phyloP scores from a whole-genome alignment of 768 basidiomycete species.

The Lentinula lateritia region DNA sequence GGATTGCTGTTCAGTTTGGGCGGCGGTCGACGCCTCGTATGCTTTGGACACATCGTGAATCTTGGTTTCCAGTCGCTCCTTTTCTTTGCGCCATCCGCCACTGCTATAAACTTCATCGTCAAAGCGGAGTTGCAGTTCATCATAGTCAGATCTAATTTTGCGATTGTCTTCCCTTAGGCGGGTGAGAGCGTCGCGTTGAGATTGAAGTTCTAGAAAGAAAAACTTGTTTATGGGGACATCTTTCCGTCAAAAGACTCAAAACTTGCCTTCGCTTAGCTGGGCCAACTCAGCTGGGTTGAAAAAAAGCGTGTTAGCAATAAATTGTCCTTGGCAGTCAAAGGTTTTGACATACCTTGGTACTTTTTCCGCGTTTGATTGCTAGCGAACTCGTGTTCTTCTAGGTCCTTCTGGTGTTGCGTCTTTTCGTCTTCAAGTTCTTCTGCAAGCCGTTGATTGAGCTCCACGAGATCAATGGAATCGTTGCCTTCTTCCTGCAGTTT shows the following conservation, averaged over 20 bases:
- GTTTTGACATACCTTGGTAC: constrained; percentile 58
- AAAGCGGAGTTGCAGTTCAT: constrained; percentile 66
- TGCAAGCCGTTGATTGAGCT: constrained; percentile 60
- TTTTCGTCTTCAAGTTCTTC: constrained; percentile 78
- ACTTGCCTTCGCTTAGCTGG: constrained; percentile 70
- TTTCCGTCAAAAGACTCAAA: neutral
- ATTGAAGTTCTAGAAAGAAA: constrained; percentile 55
- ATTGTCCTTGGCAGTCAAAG: neutral
- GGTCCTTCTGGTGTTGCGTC: constrained; percentile 72
- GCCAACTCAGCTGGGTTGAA: constrained; percentile 58
- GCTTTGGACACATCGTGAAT: constrained; percentile 70
- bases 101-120: constrained; percentile 75
- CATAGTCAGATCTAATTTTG: constrained; percentile 70
- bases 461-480: constrained; percentile 58
- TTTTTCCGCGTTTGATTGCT: constrained; percentile 81
- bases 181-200: constrained; percentile 71
- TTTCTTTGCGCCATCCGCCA: constrained; percentile 83
- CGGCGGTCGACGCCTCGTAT: constrained; percentile 65
- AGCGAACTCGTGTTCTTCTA: constrained; percentile 74
- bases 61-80: constrained; percentile 80
- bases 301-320: neutral
- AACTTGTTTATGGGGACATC: neutral
- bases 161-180: constrained; percentile 77
- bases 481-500: constrained; percentile 65
- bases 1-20: constrained; percentile 75